Conservation (phyloP, 2,329 filamentous ascomycete species). For the Fusarium agapanthi region DNA sequence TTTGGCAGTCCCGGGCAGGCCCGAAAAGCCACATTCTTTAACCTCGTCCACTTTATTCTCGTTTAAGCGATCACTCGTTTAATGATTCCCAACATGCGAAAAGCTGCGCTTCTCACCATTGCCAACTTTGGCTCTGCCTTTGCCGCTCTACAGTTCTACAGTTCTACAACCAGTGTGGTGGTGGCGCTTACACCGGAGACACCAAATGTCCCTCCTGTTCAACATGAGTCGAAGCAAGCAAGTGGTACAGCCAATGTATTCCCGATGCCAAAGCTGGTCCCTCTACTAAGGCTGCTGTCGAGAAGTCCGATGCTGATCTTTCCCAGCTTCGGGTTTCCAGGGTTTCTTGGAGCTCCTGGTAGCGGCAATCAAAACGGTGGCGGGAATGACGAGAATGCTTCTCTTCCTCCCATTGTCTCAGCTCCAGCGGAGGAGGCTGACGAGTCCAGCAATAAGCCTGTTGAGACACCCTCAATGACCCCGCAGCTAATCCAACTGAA, state of each 20-base stretch:
- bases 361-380: neutral
- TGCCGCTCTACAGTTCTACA: conserved; percentile 29
- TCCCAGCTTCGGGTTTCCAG: neutral
- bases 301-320: conserved; percentile 1
- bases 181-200: conserved; percentile 21
- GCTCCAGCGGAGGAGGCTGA: too few species aligned
- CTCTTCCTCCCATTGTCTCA: too few species aligned
- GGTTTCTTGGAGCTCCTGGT: neutral
- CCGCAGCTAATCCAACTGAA: too few species aligned
- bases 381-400: neutral
- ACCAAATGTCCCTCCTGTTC: conserved; percentile 26
- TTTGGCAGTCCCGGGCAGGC: conserved; percentile 22
- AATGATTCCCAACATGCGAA: conserved; percentile 22
- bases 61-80: neutral
- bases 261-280: conserved; percentile 3
- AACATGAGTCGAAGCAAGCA: conserved; percentile 23
- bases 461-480: too few species aligned
- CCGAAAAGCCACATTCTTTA: conserved; percentile 15
- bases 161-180: conserved; percentile 30
- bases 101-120: conserved; percentile 23
- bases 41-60: neutral
- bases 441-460: too few species aligned
- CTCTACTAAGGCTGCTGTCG: neutral
- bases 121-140: conserved; percentile 33
- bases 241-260: conserved; percentile 37